phyloP scores from a whole-genome alignment of 441 rosid species.

The Croton laevigatus region DNA sequence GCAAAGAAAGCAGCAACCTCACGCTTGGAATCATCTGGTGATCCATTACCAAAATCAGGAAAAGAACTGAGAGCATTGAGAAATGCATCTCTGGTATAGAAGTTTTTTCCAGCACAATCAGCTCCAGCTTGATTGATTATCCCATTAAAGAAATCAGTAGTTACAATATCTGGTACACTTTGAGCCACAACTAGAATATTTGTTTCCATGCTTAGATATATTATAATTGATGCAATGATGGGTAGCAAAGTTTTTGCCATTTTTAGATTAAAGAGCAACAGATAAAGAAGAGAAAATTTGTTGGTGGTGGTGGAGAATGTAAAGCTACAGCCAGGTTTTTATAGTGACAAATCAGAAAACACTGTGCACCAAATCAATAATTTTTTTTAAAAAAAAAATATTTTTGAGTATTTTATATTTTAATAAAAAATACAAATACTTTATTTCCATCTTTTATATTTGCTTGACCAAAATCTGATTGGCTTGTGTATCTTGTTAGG shows the following conservation, averaged over 20 bases:
- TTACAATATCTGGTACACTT: conserved; percentile 22
- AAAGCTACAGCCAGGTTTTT: background rate
- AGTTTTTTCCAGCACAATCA: conserved; percentile 32
- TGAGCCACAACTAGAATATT: background rate
- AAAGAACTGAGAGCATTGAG: conserved; percentile 22
- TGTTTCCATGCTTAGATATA: background rate
- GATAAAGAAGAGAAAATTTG: background rate
- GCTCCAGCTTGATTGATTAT: conserved; percentile 30
- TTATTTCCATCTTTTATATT: too few species aligned
- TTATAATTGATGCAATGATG: too few species aligned
- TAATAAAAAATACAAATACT: too few species aligned
- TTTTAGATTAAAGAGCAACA: background rate
- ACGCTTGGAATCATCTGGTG: conserved; percentile 35
- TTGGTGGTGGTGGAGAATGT: background rate
- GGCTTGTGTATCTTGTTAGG: too few species aligned
- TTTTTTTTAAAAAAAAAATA: too few species aligned
- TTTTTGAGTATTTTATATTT: too few species aligned
- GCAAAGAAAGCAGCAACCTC: conserved; percentile 48
- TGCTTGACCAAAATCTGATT: too few species aligned
- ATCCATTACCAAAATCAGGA: conserved; percentile 21
- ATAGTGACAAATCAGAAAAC: too few species aligned
- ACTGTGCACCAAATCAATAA: too few species aligned
- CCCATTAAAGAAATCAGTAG: conserved; percentile 27
- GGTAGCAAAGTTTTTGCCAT: background rate
- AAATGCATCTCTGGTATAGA: conserved; percentile 32